Evolutionary conservation across 2,329 filamentous ascomycete species (phyloP).

Genomic region (Colletotrichum sidae): DNA sequence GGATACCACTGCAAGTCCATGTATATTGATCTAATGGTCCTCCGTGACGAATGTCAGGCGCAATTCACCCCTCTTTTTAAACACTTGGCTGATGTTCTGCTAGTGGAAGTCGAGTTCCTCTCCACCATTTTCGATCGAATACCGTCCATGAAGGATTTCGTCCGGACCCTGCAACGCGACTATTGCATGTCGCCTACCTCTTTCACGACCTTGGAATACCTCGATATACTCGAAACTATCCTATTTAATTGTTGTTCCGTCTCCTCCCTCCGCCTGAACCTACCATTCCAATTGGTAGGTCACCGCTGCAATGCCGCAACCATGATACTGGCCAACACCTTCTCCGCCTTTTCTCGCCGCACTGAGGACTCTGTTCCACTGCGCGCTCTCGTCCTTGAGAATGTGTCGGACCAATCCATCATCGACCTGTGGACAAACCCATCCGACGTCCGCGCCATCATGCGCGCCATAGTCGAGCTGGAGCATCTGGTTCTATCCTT

Average conservation of each 20-base stretch:
- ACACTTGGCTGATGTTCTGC: constrained; percentile 5
- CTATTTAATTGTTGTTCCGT: constrained; percentile 58
- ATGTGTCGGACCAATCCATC: constrained; percentile 60
- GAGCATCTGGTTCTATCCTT: constrained; percentile 60
- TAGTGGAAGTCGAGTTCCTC: constrained; percentile 63
- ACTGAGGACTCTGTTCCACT: constrained; percentile 57
- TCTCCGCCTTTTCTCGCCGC: constrained; percentile 60
- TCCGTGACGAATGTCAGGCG: constrained; percentile 60
- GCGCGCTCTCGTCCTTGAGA: constrained; percentile 61
- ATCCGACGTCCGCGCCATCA: constrained; percentile 61
- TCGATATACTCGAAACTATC: constrained; percentile 52
- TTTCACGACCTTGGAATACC: constrained; percentile 63
- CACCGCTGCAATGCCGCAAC: constrained; percentile 59
- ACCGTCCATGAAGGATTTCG: constrained; percentile 59
- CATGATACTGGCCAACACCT: constrained; percentile 63
- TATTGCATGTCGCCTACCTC: constrained; percentile 62
- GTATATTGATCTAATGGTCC: constrained; percentile 64
- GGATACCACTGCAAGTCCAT: constrained; percentile 61
- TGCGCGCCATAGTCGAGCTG: constrained; percentile 53
- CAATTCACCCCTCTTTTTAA: background rate
- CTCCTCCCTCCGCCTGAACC: constrained; percentile 59
- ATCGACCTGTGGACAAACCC: constrained; percentile 63
- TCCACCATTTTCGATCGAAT: constrained; percentile 57
- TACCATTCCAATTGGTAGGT: constrained; percentile 64
- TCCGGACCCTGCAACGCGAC: constrained; percentile 54